Evolutionary conservation across 345 rosid species (phyloP), one percentile per base, ranked within the genome.

Genomic region (Boechera divaricarpa): DNA sequence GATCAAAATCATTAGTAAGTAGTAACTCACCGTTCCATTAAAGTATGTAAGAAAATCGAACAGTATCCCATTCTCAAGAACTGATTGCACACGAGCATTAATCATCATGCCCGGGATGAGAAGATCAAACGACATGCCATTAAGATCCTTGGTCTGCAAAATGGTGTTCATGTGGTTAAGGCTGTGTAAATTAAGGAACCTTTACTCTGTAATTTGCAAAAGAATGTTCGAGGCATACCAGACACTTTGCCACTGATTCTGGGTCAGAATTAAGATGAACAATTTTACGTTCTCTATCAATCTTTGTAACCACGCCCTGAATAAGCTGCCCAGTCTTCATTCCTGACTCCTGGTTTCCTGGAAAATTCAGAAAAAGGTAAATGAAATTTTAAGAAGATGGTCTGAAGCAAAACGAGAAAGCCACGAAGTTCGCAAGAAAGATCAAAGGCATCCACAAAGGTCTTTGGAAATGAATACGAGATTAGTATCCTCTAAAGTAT

Each of bases 71-170:
- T 92, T 91, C 82, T 90, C 92, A 67, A 95, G 92, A 53, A 91
- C 90, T 16, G 99, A 88, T 81, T 85, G 87, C 56, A 95, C 96
- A 28, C 88, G 88, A 57, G 96, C 89, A 80, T 84, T 91, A 75
- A 95, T 89, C 98, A 95, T 82, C 98, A 91, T 89, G 79, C 99
- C 99, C 56, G 99, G 99, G 70, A 83, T 69, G 58, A 95, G 97
- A 84, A 89, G 92, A 84, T 95, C 99, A 79, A 95, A 87, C 56
- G 97, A 92, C 75, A 95, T 84, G 62, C 99, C 97, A 81, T 81
- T 91, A 70, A 89, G 82, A 79, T 88, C 98, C 85, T 89, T 92
- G 80, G 94, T 85, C 99, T 95, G 87, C 33, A 72, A 39, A 80
- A 61, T 61, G 53, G 78, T 66, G 63, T 24, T 35, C 63, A 77